phyloP scores from a whole-genome alignment of 306 rosid genomes.

The Citrullus mucosospermus region DNA sequence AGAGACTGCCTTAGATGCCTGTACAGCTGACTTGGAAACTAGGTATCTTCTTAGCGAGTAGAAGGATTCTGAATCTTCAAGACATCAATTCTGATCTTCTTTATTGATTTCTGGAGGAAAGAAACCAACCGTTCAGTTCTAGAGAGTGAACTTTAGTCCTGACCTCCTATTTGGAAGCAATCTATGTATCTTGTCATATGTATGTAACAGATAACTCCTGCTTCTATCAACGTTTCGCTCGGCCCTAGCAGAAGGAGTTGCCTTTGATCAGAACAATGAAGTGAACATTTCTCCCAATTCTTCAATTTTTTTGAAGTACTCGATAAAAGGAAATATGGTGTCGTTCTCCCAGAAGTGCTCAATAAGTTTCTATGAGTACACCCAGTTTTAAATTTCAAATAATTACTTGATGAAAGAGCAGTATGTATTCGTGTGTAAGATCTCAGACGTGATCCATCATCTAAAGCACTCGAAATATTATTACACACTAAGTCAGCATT shows the following conservation, averaged over 20 bases:
- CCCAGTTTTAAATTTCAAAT: background rate
- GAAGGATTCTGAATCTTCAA: constrained; percentile 20
- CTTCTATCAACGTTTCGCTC: background rate
- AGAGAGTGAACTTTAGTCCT: background rate
- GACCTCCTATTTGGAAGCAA: background rate
- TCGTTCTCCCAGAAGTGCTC: background rate
- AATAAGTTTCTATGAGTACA: background rate
- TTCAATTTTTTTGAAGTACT: background rate
- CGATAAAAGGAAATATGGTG: background rate
- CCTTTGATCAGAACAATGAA: background rate
- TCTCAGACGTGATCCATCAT: background rate
- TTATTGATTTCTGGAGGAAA: background rate
- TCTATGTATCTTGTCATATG: background rate
- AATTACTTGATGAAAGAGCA: background rate
- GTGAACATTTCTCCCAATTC: background rate
- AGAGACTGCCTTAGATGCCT: constrained; percentile 6
- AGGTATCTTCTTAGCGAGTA: constrained; percentile 28
- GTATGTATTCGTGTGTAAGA: background rate
- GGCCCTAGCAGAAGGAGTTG: background rate
- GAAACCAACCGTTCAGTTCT: too few relatives aligned
- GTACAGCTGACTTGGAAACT: constrained; percentile 4
- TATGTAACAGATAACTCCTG: too few relatives aligned
- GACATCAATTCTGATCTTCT: background rate
- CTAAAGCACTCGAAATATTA: background rate
- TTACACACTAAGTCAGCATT: background rate